phyloP scores from a whole-genome alignment of 1,284 basidiomycete species.

The Tilletia horrida region DNA sequence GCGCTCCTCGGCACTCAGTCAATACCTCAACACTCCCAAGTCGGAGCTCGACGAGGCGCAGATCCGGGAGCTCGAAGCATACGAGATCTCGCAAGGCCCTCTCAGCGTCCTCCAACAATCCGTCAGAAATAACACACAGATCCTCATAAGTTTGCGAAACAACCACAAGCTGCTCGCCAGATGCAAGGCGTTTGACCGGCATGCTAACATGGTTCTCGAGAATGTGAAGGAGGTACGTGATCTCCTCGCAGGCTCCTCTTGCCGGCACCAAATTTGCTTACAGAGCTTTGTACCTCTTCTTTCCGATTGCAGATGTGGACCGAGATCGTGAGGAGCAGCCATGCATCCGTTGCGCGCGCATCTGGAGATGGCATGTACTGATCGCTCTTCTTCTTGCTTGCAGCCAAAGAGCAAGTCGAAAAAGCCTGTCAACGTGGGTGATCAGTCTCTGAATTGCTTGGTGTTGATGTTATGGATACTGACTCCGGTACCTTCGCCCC shows the following conservation, averaged over 20 bases:
- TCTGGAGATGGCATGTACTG: neutral
- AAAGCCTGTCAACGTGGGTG: slow-evolving; percentile 78
- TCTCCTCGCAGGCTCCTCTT: neutral
- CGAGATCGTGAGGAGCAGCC: slow-evolving; percentile 62
- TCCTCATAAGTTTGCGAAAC: slow-evolving; percentile 93
- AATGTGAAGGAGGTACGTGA: slow-evolving; percentile 50
- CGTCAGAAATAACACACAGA: slow-evolving; percentile 94
- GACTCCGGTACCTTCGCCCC: too few species aligned
- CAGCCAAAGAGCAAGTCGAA: slow-evolving; percentile 93
- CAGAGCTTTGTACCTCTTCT: neutral
- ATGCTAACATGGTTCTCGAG: slow-evolving; percentile 83
- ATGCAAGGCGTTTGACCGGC: slow-evolving; percentile 98
- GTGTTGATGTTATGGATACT: too few species aligned
- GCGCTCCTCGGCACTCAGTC: slow-evolving; percentile 61
- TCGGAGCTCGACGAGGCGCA: slow-evolving; percentile 97
- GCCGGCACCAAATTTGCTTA: neutral
- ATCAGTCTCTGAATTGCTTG: neutral
- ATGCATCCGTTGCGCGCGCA: neutral
- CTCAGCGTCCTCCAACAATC: slow-evolving; percentile 96
- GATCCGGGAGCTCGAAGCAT: slow-evolving; percentile 85
- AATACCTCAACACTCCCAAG: slow-evolving; percentile 93
- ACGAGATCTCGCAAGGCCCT: slow-evolving; percentile 64
- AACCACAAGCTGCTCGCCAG: slow-evolving; percentile 97
- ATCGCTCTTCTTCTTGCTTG: neutral
- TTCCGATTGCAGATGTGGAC: slow-evolving; percentile 82